Percentiles rank a stretch among this genome's conserved stretches.
These are phyloP conservation scores for Backusella circina DNA, from an alignment of 192 early-diverging fungal genomes.

Conservation along the genomic window DNA sequence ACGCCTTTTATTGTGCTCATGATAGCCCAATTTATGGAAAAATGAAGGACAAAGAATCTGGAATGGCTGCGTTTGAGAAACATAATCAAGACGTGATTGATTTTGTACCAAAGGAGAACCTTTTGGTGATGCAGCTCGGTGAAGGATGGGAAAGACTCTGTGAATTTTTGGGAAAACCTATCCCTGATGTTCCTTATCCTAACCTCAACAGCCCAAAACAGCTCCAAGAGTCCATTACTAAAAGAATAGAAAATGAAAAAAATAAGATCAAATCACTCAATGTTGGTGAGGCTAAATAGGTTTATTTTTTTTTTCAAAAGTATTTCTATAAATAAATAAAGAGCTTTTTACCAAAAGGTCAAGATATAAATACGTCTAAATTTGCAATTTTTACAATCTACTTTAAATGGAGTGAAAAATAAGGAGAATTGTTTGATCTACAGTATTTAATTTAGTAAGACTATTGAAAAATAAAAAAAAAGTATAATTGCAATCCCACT, in stretches of 20 bases:
- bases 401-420: no score
- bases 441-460: no score
- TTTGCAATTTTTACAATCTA: no score
- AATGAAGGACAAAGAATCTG: neutral
- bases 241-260: neutral
- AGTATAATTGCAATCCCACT: no score
- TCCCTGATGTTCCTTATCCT: slow-evolving; percentile 6
- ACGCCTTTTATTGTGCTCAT: no score
- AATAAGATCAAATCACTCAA: neutral
- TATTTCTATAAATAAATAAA: neutral
- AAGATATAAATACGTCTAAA: no score
- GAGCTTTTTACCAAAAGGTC: no score
- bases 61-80: neutral
- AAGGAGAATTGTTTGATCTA: no score
- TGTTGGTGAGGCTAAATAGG: neutral
- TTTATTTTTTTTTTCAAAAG: neutral
- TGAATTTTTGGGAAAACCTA: no score
- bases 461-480: no score
- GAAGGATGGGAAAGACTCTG: slow-evolving; percentile 9
- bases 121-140: neutral
- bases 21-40: no score
- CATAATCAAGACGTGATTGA: slow-evolving; percentile 1
- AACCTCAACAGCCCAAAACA: neutral
- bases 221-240: neutral
- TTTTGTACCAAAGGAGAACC: neutral